Conservation (phyloP, 805 yeast species). For the Schwanniomyces vanrijiae region DNA sequence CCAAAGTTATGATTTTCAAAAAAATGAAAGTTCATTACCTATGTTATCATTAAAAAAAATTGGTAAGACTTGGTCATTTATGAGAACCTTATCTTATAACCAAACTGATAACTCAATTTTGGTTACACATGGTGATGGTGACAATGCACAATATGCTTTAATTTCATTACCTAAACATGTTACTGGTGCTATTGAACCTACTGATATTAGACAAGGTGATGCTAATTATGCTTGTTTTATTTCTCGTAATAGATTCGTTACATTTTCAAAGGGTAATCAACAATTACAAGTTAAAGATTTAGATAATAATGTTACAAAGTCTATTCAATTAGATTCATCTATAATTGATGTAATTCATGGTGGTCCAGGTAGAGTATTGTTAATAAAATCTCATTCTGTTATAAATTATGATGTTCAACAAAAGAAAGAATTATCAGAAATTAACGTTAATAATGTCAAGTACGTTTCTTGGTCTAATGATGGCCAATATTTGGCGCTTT, state of each 20-base stretch:
- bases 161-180: constrained; percentile 80
- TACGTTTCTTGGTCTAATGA: constrained; percentile 88
- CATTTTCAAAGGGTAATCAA: constrained; percentile 62
- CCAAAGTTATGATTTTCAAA: constrained; percentile 70
- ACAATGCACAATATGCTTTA: constrained; percentile 67
- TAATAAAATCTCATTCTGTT: constrained; percentile 71
- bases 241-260: constrained; percentile 92
- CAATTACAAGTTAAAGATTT: constrained; percentile 82
- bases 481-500: constrained; percentile 82
- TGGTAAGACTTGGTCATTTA: constrained; percentile 83
- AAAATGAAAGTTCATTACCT: constrained; percentile 68
- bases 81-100: constrained; percentile 83
- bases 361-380: constrained; percentile 79
- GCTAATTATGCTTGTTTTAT: constrained; percentile 88
- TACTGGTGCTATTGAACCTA: constrained; percentile 92
- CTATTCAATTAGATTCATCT: constrained; percentile 65
- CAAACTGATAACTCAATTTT: constrained; percentile 88
- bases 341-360: constrained; percentile 74
- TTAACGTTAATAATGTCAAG: constrained; percentile 75
- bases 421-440: constrained; percentile 69
- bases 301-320: constrained; percentile 77
- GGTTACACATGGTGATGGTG: constrained; percentile 76
- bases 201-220: constrained; percentile 73
- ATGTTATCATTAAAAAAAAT: constrained; percentile 80
- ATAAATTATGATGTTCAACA: constrained; percentile 91